Percentiles rank a stretch among this genome's conserved stretches.
Evolutionary conservation across 1,284 basidiomycete genomes (phyloP).

Genomic region (Fomitiporia mediterranea): DNA sequence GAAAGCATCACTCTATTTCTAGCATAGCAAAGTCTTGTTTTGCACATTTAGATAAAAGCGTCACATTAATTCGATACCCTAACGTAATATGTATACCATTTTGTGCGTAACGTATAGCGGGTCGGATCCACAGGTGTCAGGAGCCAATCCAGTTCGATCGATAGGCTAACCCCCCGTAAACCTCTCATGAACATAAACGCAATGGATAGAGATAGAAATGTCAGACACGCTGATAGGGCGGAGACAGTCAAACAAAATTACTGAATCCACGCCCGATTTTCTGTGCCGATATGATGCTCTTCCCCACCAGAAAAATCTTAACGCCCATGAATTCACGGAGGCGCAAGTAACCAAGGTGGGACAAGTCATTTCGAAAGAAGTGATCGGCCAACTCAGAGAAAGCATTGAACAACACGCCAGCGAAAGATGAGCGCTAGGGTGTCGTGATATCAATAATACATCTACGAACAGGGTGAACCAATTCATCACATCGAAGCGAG

Average conservation of each 20-base stretch:
- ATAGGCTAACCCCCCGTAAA: too few species aligned
- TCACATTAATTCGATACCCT: too few species aligned
- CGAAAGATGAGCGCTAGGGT: not conserved
- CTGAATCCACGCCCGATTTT: slow-evolving; percentile 1
- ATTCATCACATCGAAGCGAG: not conserved
- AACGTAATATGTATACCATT: too few species aligned
- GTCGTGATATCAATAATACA: not conserved
- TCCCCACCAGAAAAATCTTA: slow-evolving; percentile 1
- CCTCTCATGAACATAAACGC: too few species aligned
- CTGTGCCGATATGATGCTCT: slow-evolving; percentile 1
- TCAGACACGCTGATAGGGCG: slow-evolving; percentile 3
- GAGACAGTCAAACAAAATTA: not conserved
- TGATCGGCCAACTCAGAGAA: not conserved
- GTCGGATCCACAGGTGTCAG: too few species aligned
- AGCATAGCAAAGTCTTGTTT: too few species aligned
- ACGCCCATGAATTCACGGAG: not conserved
- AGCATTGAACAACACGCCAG: not conserved
- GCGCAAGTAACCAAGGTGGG: slow-evolving; percentile 4
- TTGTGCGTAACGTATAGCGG: too few species aligned
- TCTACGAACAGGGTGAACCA: not conserved
- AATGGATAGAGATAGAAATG: not conserved
- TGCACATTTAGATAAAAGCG: too few species aligned
- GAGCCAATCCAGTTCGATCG: too few species aligned
- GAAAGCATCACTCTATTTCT: too few species aligned
- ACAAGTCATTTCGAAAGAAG: not conserved